These are phyloP conservation scores for Globomyces sp. DNA, from an alignment of 371 early-diverging fungal species.

Conservation along the genomic window DNA sequence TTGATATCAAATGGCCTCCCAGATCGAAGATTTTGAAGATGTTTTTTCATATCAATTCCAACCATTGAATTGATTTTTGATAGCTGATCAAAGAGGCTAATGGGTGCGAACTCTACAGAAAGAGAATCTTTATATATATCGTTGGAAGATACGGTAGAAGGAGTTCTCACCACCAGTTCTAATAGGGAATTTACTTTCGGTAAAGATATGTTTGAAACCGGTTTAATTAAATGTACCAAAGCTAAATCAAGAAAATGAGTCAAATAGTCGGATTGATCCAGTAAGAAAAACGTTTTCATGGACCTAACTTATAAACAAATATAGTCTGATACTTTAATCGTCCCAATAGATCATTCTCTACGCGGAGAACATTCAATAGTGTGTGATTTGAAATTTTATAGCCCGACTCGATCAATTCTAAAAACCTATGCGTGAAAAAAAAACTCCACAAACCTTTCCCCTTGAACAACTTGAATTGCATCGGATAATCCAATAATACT, in stretches of 20 bases:
- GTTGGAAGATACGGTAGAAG: slow-evolving; percentile 68
- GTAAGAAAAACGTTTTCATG: slow-evolving; percentile 86
- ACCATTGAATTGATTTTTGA: slow-evolving; percentile 54
- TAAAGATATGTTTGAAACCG: slow-evolving; percentile 64
- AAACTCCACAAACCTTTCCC: slow-evolving; percentile 51
- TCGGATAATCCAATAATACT: slow-evolving; percentile 43
- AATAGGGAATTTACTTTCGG: slow-evolving; percentile 77
- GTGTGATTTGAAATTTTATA: slow-evolving; percentile 74
- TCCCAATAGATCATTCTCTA: slow-evolving; percentile 68
- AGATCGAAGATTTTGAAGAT: slow-evolving; percentile 5
- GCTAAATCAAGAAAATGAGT: slow-evolving; percentile 92
- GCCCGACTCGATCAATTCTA: slow-evolving; percentile 70
- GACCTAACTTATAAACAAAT: not conserved
- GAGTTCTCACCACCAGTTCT: slow-evolving; percentile 84
- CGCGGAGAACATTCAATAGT: slow-evolving; percentile 64
- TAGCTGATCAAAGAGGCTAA: slow-evolving; percentile 69
- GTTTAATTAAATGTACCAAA: slow-evolving; percentile 59
- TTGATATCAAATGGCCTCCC: slow-evolving; percentile 7
- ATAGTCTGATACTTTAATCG: slow-evolving; percentile 59
- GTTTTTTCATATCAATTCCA: slow-evolving; percentile 56
- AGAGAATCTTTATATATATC: slow-evolving; percentile 88
- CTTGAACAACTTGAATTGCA: slow-evolving; percentile 57
- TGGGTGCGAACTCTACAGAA: slow-evolving; percentile 62
- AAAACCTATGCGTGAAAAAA: slow-evolving; percentile 47
- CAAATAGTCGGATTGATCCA: slow-evolving; percentile 91